These are phyloP conservation scores for Globisporangium polare DNA, from an alignment of 352 stramenopile genomes.

Conservation along the genomic window DNA sequence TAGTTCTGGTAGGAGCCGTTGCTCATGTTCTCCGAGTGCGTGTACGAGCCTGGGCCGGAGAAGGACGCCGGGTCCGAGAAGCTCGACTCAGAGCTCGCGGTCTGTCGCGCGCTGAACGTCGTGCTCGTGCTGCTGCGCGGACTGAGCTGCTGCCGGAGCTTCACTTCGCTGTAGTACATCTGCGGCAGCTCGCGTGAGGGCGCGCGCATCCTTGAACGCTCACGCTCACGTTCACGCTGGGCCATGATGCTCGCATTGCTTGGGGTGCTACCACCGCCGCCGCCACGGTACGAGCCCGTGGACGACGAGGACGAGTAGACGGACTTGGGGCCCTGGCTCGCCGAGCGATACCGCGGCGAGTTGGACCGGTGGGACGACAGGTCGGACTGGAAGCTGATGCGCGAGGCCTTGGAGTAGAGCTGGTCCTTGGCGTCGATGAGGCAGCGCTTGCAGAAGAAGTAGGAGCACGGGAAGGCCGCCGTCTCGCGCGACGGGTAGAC, in stretches of 20 bases:
- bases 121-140: conserved; percentile 17
- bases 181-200: conserved; percentile 2
- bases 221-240: not conserved
- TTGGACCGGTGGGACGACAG: conserved; percentile 25
- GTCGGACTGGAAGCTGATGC: conserved; percentile 42
- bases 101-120: conserved; percentile 5
- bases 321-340: conserved; percentile 4
- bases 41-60: not conserved
- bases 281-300: conserved; percentile 20
- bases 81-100: conserved; percentile 14
- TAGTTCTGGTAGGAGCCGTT: not conserved
- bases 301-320: conserved; percentile 17
- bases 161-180: conserved; percentile 9
- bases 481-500: conserved; percentile 51
- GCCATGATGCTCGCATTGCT: not conserved
- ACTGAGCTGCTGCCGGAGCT: conserved; percentile 10
- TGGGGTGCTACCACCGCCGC: conserved; percentile 16
- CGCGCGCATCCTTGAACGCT: not conserved
- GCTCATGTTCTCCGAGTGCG: not conserved
- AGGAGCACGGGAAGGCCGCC: conserved; percentile 47
- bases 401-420: conserved; percentile 27
- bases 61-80: conserved; percentile 11
- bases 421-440: conserved; percentile 44
- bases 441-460: conserved; percentile 57
- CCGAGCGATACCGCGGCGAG: conserved; percentile 12